These are phyloP conservation scores for Gloeopeniophorella convolvens DNA, from an alignment of 768 basidiomycete genomes.

Conservation along the genomic window DNA sequence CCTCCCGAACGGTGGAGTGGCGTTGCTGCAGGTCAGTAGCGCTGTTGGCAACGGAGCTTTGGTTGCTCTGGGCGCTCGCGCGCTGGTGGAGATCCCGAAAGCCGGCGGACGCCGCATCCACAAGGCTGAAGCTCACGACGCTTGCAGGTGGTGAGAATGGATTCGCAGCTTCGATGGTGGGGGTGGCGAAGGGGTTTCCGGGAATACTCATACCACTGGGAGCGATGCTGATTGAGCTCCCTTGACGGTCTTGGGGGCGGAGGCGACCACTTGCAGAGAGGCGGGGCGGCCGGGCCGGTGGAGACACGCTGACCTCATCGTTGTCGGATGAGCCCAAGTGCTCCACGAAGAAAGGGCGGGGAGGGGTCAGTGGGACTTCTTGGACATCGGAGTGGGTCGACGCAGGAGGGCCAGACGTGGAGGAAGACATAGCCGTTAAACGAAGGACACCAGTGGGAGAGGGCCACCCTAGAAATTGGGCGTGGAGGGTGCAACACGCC, in stretches of 20 bases:
- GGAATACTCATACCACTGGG: slow-evolving; percentile 23
- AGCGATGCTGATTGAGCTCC: slow-evolving; percentile 6
- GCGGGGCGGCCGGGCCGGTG: slow-evolving; percentile 5
- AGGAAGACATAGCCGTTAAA: slow-evolving; percentile 2
- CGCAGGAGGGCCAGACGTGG: neutral
- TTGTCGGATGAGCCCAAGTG: slow-evolving; percentile 1
- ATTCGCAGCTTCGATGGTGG: slow-evolving; percentile 27
- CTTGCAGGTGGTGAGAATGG: slow-evolving; percentile 50
- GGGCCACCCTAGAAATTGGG: neutral
- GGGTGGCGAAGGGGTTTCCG: slow-evolving; percentile 25
- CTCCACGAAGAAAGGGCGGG: slow-evolving; percentile 15
- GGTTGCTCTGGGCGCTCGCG: slow-evolving; percentile 31
- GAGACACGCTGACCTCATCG: neutral
- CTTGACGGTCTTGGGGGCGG: slow-evolving; percentile 13
- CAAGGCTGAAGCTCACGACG: slow-evolving; percentile 37
- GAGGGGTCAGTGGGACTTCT: slow-evolving; percentile 8
- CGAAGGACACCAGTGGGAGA: neutral
- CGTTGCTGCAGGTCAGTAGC: slow-evolving; percentile 38
- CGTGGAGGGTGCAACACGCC: neutral
- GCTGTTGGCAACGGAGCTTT: slow-evolving; percentile 38
- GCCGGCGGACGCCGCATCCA: slow-evolving; percentile 28
- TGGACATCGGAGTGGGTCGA: neutral
- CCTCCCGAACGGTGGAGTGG: slow-evolving; percentile 41
- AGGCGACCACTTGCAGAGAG: too few relatives aligned
- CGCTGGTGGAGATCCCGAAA: slow-evolving; percentile 31